phyloP scores from a whole-genome alignment of 768 basidiomycete genomes.

The Clavulina sp. region DNA sequence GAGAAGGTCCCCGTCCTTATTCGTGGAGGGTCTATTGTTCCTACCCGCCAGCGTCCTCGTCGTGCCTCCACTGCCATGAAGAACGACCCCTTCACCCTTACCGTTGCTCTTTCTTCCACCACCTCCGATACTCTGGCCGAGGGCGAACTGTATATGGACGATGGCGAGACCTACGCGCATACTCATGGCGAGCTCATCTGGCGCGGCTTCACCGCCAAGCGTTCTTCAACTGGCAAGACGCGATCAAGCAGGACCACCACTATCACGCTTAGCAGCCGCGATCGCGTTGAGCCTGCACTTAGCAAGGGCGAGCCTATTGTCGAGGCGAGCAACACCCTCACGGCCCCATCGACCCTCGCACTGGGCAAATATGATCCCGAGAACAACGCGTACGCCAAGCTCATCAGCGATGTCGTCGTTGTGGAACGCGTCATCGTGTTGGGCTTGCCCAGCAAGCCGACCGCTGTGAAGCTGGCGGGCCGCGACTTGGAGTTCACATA shows the following conservation, averaged over 20 bases:
- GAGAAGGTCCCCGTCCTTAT: conserved; percentile 69
- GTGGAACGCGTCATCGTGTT: conserved; percentile 72
- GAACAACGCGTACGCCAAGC: conserved; percentile 50
- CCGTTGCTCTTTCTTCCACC: conserved; percentile 41
- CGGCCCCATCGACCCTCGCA: too few species aligned
- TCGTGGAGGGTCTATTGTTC: conserved; percentile 78
- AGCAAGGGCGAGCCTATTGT: conserved; percentile 35
- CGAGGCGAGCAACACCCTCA: conserved; percentile 18
- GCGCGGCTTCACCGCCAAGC: conserved; percentile 54
- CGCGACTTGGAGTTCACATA: conserved; percentile 33
- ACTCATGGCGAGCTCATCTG: conserved; percentile 65
- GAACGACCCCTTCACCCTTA: conserved; percentile 81
- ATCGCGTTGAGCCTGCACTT: conserved; percentile 7
- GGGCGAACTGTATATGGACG: conserved; percentile 90
- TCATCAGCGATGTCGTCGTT: conserved; percentile 45
- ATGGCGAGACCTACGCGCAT: conserved; percentile 71
- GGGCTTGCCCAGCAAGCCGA: conserved; percentile 49
- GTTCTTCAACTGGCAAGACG: too few species aligned
- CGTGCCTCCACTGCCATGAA: conserved; percentile 78
- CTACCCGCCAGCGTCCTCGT: conserved; percentile 75
- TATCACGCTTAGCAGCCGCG: background rate
- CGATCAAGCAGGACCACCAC: background rate
- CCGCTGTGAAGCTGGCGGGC: conserved; percentile 31
- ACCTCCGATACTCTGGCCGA: conserved; percentile 37
- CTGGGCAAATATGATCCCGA: conserved; percentile 29